Evolutionary conservation across 2,329 filamentous ascomycete genomes (phyloP), one percentile per base, ranked within the genome.

Genomic region (Phialophora expanda): DNA sequence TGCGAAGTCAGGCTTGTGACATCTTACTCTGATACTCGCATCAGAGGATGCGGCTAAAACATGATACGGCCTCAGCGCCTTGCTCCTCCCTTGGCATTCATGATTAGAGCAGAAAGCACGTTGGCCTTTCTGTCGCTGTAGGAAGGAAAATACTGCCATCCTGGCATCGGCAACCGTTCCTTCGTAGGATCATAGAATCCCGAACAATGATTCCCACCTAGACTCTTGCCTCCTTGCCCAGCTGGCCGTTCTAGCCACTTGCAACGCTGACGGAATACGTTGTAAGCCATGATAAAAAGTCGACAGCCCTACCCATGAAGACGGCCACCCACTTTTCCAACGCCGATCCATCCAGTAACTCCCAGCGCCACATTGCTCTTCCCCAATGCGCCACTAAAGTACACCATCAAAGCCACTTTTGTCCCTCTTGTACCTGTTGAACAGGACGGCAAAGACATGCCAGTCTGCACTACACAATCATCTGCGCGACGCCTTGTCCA

Each of bases 401-500:
- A 67, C 28, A 67, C 53, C 56, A 54, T 58, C 20, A 51, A 65
- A 46, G 28, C 53, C 38, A 57, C 58, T 63, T 67, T 67, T 26
- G 24, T 61, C 58, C 46, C 30, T 32, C 5, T 53, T 14, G 6
- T n/a, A 22, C 6, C 22, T 7, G 28, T 20, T 11, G 28, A 17
- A 38, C 24, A 11, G 28, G 32, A 48, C 34, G 24, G 46, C 26
- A 55, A 50, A 32, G 34, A 48, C 17, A 3, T 61, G 22, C 24
- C 24, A 2, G 48, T 24, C 24, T 28, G 12, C 20, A 9, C 66
- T 64, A 73, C 41, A 73, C 71, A 58, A 73, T 73, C 71, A 73
- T 73, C 50, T 73, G 71, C 30, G 71, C 71, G 22, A 73, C 71
- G 24, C 71, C 95, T 72, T 92, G 90, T 61, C 95, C 95, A 71